Evolutionary conservation across 106 monocot species (phyloP).

Genomic region (Apostasia shenzhenica): DNA sequence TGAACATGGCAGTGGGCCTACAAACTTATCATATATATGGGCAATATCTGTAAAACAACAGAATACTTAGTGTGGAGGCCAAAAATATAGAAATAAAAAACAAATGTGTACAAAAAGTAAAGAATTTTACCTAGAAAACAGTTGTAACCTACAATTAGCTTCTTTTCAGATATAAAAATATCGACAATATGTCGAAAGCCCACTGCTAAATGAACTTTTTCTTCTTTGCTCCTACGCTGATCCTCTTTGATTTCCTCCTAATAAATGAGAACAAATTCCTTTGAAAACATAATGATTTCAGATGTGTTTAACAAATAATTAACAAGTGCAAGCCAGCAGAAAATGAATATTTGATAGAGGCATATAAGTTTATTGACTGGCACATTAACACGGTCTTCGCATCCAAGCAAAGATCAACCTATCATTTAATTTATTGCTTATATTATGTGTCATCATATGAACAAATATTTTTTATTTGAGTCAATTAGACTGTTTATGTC

Average conservation of each 20-base stretch:
- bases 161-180: constrained; percentile 68
- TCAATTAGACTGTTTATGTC: no score
- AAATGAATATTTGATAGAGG: no score
- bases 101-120: not conserved
- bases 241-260: constrained; percentile 70
- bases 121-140: constrained; percentile 68
- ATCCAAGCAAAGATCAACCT: no score
- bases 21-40: constrained; percentile 74
- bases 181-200: constrained; percentile 95
- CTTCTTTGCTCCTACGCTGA: constrained; percentile 23
- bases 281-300: no score
- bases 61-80: constrained; percentile 11
- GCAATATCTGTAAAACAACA: constrained; percentile 63
- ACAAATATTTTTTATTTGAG: no score
- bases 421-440: no score
- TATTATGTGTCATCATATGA: no score
- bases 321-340: no score
- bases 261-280: not conserved
- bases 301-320: no score
- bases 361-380: no score
- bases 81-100: not conserved
- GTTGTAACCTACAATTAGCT: constrained; percentile 91
- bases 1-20: constrained; percentile 74
- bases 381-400: no score
- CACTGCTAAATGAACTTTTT: constrained; percentile 54